phyloP scores from a whole-genome alignment of 2,329 filamentous ascomycete genomes.

The Alternaria panax region DNA sequence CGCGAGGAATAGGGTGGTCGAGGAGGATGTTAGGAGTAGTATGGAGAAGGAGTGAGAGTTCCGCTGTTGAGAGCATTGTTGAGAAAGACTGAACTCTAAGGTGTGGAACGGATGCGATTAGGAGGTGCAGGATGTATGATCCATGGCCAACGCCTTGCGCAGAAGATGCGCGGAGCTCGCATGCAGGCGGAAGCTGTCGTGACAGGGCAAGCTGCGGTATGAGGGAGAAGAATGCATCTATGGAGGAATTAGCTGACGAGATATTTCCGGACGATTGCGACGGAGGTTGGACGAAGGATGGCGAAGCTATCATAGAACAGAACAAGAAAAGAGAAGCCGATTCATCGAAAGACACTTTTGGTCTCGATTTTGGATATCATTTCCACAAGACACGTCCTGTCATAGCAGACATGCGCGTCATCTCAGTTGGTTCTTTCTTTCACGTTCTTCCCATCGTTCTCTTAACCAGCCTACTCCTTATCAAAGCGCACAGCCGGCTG shows the following conservation, averaged over 20 bases:
- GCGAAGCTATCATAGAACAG: neutral
- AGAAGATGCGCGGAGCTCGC: neutral
- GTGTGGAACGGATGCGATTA: neutral
- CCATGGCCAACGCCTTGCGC: neutral
- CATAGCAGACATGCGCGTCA: constrained; percentile 8
- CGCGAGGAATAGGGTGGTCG: constrained; percentile 46
- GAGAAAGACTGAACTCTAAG: neutral
- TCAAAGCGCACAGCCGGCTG: constrained; percentile 92
- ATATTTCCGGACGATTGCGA: no score
- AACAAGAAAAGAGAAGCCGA: neutral
- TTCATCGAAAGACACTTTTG: neutral
- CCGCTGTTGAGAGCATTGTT: no score
- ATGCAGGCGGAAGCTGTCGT: neutral
- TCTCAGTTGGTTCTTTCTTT: neutral
- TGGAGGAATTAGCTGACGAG: no score
- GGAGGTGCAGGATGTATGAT: constrained; percentile 22
- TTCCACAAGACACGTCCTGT: constrained; percentile 4
- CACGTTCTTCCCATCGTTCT: neutral
- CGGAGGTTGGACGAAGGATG: neutral
- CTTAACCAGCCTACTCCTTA: constrained; percentile 65
- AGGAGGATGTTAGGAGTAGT: constrained; percentile 12
- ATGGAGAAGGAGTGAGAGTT: constrained; percentile 10
- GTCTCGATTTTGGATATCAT: constrained; percentile 9
- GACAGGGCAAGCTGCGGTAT: neutral
- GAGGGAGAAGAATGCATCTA: neutral